These are phyloP conservation scores for Botryosphaeria dothidea DNA, from an alignment of 2,329 filamentous ascomycete genomes.

Conservation along the genomic window DNA sequence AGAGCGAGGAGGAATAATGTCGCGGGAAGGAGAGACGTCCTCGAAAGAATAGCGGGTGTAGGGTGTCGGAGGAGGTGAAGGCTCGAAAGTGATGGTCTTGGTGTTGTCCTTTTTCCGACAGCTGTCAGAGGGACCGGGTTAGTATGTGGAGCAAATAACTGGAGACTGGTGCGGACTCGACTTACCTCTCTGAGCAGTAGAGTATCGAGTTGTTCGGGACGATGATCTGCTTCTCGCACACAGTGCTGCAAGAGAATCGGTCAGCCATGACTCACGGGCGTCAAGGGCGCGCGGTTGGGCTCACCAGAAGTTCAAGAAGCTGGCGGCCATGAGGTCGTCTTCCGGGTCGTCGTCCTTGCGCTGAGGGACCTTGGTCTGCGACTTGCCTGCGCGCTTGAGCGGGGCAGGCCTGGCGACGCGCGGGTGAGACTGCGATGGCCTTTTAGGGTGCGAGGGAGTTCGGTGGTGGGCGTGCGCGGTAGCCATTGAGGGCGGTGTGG, in stretches of 20 bases:
- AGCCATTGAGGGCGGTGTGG: constrained; percentile 29
- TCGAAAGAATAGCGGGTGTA: constrained; percentile 40
- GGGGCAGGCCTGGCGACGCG: constrained; percentile 34
- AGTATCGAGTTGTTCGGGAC: constrained; percentile 60
- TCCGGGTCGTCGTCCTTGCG: constrained; percentile 40
- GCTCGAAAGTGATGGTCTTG: constrained; percentile 35
- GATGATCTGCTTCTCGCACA: constrained; percentile 66
- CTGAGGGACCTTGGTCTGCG: constrained; percentile 21
- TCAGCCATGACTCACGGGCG: constrained; percentile 1
- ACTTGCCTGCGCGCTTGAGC: constrained; percentile 33
- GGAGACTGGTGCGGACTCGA: background rate
- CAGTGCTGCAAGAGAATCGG: constrained; percentile 49
- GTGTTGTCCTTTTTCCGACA: constrained; percentile 49
- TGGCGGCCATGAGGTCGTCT: constrained; percentile 52
- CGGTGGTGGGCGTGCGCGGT: constrained; percentile 28
- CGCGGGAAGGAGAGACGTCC: constrained; percentile 35
- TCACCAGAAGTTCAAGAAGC: constrained; percentile 57
- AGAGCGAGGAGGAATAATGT: constrained; percentile 50
- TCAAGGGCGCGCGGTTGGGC: constrained; percentile 23
- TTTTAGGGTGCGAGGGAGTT: constrained; percentile 30
- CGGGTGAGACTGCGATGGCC: constrained; percentile 35
- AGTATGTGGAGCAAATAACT: constrained; percentile 6
- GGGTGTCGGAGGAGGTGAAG: constrained; percentile 39
- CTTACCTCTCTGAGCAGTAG: constrained; percentile 66
- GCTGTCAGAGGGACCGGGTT: constrained; percentile 29